A percentile compares a stretch with the other conserved stretches of the same genome.
Evolutionary conservation across 1,284 basidiomycete species (phyloP).

Genomic region (Sanghuangporus weigelae): DNA sequence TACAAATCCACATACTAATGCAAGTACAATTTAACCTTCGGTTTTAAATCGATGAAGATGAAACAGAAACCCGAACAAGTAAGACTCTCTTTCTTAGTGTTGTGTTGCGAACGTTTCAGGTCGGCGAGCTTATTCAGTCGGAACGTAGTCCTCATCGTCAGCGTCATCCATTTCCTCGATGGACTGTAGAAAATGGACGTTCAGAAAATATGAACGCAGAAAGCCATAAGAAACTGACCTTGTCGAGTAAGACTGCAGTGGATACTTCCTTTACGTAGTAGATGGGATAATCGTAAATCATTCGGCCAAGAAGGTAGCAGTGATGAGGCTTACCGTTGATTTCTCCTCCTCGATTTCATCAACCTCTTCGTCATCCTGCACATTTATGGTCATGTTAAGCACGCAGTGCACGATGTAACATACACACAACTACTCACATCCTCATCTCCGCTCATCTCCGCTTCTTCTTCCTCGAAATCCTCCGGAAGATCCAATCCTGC

Average conservation of each 20-base stretch:
- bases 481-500: background rate
- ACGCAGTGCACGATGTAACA: background rate
- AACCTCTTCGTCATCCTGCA: background rate
- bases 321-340: background rate
- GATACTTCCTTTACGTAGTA: background rate
- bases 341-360: background rate
- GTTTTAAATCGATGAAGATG: too few relatives aligned
- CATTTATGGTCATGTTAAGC: background rate
- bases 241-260: background rate
- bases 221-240: background rate
- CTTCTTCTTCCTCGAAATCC: conserved; percentile 4
- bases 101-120: too few relatives aligned
- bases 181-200: background rate
- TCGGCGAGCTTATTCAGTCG: background rate
- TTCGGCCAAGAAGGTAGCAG: background rate
- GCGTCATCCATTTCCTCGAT: background rate
- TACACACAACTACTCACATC: background rate
- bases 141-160: background rate
- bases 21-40: too few relatives aligned
- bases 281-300: background rate
- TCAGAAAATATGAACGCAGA: background rate
- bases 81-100: too few relatives aligned
- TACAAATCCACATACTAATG: too few relatives aligned
- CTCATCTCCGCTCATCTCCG: background rate
- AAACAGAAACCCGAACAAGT: too few relatives aligned